These are phyloP conservation scores for Carex scoparia DNA, from an alignment of 176 grass and related monocot genomes.

Conservation along the genomic window DNA sequence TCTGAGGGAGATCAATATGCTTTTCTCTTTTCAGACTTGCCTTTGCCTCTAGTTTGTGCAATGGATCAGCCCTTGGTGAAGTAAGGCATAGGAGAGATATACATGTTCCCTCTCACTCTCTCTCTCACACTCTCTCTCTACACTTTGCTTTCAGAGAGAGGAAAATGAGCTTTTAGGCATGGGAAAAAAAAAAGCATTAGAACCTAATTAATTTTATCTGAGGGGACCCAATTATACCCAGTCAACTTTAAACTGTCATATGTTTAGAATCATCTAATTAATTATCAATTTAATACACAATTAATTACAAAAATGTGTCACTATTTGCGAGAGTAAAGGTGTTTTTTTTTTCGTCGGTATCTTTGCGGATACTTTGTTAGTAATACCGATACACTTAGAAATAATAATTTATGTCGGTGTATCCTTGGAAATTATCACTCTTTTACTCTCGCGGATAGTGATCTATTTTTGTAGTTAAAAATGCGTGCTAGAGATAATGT, in stretches of 20 bases:
- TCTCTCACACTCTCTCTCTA: conserved; percentile 23
- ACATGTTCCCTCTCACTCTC: neutral
- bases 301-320: no score
- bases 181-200: neutral
- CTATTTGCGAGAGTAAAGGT: no score
- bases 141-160: conserved; percentile 28
- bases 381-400: no score
- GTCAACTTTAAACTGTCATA: neutral
- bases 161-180: conserved; percentile 13
- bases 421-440: no score
- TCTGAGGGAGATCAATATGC: neutral
- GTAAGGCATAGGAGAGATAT: conserved; percentile 56
- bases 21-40: conserved; percentile 7
- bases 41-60: conserved; percentile 21
- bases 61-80: conserved; percentile 44
- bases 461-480: no score
- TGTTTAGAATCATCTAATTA: neutral
- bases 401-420: no score
- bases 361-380: no score
- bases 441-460: no score
- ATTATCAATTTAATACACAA: neutral
- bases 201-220: conserved; percentile 8
- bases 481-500: no score
- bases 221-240: neutral
- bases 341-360: no score